These are phyloP conservation scores for Bromus sterilis DNA, from an alignment of 176 grass and related monocot genomes.

Conservation along the genomic window DNA sequence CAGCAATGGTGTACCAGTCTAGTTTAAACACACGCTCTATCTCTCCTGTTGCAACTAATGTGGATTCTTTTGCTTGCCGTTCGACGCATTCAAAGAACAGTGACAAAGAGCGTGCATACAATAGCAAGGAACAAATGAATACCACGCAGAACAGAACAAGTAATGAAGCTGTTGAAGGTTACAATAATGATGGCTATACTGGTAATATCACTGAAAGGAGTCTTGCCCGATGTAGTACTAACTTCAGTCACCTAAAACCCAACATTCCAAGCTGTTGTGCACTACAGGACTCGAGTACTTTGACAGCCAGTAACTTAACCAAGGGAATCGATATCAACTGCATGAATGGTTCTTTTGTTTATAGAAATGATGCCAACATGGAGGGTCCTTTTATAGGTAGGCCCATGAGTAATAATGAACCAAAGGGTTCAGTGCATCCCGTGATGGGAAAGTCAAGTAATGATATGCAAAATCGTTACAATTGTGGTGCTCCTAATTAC, in stretches of 20 bases:
- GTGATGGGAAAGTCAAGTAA: slow-evolving; percentile 35
- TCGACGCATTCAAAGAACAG: slow-evolving; percentile 22
- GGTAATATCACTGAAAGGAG: slow-evolving; percentile 21
- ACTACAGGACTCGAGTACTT: slow-evolving; percentile 18
- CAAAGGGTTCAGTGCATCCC: slow-evolving; percentile 35
- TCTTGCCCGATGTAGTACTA: slow-evolving; percentile 32
- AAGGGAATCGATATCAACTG: slow-evolving; percentile 25
- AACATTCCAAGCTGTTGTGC: slow-evolving; percentile 12
- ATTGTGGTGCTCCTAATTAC: slow-evolving; percentile 7
- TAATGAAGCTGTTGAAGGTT: slow-evolving; percentile 27
- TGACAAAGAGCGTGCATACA: slow-evolving; percentile 4
- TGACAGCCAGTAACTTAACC: slow-evolving; percentile 17
- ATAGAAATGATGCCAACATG: slow-evolving; percentile 33
- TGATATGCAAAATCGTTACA: slow-evolving; percentile 42
- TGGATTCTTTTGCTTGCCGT: slow-evolving; percentile 18
- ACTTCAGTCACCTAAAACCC: slow-evolving; percentile 26
- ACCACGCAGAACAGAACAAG: slow-evolving; percentile 19
- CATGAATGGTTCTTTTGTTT: slow-evolving; percentile 28
- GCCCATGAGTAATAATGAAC: slow-evolving; percentile 22
- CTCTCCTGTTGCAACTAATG: slow-evolving; percentile 21
- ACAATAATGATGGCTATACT: slow-evolving; percentile 16
- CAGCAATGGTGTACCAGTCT: not conserved
- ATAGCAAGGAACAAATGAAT: slow-evolving; percentile 24
- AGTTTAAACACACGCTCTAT: slow-evolving; percentile 15
- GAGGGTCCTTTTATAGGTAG: slow-evolving; percentile 36